Percentiles rank a stretch among this genome's conserved stretches.
Evolutionary conservation across 352 stramenopile genomes (phyloP).

Genomic region (Phytophthora fragariae): DNA sequence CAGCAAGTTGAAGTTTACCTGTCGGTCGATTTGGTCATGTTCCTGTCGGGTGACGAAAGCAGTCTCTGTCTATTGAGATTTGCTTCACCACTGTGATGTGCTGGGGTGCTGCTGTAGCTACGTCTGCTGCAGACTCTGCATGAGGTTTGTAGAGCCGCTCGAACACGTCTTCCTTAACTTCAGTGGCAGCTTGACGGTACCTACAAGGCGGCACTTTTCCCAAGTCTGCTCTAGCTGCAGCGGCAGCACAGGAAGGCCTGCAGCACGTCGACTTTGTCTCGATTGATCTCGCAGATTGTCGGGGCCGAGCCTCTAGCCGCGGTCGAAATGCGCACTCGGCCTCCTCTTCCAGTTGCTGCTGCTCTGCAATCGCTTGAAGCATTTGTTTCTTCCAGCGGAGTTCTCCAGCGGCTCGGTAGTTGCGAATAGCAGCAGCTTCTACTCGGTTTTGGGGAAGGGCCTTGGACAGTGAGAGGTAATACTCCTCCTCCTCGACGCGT

Average conservation of each 20-base stretch:
- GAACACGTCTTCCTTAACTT: slow-evolving; percentile 31
- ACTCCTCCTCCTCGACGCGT: slow-evolving; percentile 34
- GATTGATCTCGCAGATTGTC: neutral
- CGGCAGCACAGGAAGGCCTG: slow-evolving; percentile 8
- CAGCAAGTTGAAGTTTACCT: slow-evolving; percentile 20
- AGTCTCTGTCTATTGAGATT: slow-evolving; percentile 15
- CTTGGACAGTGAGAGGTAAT: slow-evolving; percentile 28
- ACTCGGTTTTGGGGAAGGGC: slow-evolving; percentile 30
- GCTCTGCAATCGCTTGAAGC: slow-evolving; percentile 36
- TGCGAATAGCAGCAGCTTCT: slow-evolving; percentile 45
- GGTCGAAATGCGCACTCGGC: slow-evolving; percentile 52
- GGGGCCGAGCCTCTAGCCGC: slow-evolving; percentile 24
- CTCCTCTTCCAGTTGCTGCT: slow-evolving; percentile 24
- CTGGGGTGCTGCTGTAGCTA: neutral
- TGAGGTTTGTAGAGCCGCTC: slow-evolving; percentile 31
- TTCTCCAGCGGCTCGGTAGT: slow-evolving; percentile 41
- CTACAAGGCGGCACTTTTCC: neutral
- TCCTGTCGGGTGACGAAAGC: slow-evolving; percentile 43
- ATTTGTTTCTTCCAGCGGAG: slow-evolving; percentile 49
- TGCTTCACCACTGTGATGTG: neutral
- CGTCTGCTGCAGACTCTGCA: neutral
- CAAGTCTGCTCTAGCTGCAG: neutral
- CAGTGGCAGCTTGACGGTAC: neutral
- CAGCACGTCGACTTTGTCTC: neutral
- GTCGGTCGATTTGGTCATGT: slow-evolving; percentile 17